Base-by-base conservation (phyloP, 768 basidiomycete species). In the Calocera cornea region DNA sequence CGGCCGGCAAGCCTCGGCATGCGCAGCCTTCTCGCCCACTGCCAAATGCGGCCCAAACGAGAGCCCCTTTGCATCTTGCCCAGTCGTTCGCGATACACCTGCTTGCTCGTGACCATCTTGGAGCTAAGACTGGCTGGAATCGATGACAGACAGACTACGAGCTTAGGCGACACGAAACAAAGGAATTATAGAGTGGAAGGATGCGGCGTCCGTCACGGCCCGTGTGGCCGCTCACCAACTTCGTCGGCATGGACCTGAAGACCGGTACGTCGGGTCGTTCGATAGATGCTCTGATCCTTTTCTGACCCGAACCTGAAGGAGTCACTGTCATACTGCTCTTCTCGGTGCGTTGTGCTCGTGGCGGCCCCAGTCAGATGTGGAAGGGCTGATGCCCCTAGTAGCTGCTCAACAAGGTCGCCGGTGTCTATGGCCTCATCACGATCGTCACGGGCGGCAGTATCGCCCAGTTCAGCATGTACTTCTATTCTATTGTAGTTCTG, bases 361-460 rank as follows among this genome's bases (percentile, higher is more conserved):
- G 50, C 68, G 66, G 29, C 34, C 24, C 41, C 60, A 54, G 22
- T 31, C 29, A 2, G 11, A 47, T 8, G 14, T 29, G 11, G 29
- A 31, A 31, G 41, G 72, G 70, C 69, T 72, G 40, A 63, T 67
- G 64, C 47, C 69, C 71, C 41, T 71, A 64, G 29, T 73, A 90
- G 90, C 78, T 93, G 65, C 80, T 99, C 71, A 99, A 99, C 83
- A 99, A 99, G 79, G 95, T 95, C 64, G 95, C 97, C 22, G 95
- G 97, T 64, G 85, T 97, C 10, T 99, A 98, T 75, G 97, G 97
- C 66, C 84, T 99, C 67, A 87, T 99, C 68, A 95, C 94, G 3
- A 84, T 94, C 67, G 78, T 94, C 68, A 89, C 89, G 0, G 78
- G 78, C 34, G 88, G 89, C n/a, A 87, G 88, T n/a, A 86, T 93